Conservation (phyloP, 208 protist species). For the Phytomonas sp. region DNA sequence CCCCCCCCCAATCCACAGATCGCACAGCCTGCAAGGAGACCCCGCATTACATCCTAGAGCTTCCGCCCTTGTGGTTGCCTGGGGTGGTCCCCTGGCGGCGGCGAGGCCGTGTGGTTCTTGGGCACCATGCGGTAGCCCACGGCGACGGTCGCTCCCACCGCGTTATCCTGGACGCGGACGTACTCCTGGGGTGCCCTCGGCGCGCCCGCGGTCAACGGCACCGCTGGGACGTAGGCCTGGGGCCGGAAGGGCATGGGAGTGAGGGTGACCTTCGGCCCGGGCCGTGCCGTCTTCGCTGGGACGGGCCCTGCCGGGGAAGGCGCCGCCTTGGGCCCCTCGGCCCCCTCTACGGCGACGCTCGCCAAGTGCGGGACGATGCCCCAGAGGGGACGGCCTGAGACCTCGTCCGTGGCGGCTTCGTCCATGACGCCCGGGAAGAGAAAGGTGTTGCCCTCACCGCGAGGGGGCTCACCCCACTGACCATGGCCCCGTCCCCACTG, state of each 20-base stretch:
- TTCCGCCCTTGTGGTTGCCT: neutral
- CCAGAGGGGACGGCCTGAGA: slow-evolving; percentile 3
- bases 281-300: slow-evolving; percentile 9
- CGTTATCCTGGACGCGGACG: slow-evolving; percentile 71
- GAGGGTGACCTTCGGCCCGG: slow-evolving; percentile 18
- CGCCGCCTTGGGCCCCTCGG: slow-evolving; percentile 25
- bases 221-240: slow-evolving; percentile 44
- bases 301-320: neutral
- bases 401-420: slow-evolving; percentile 29
- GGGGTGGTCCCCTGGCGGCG: neutral
- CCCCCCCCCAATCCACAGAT: no score
- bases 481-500: slow-evolving; percentile 91
- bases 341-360: slow-evolving; percentile 10
- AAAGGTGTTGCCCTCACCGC: slow-evolving; percentile 66
- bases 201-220: slow-evolving; percentile 18
- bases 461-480: slow-evolving; percentile 97
- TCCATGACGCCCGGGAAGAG: slow-evolving; percentile 83
- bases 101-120: slow-evolving; percentile 18
- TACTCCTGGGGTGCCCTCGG: slow-evolving; percentile 54
- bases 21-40: no score
- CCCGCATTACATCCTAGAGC: neutral
- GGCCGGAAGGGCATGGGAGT: slow-evolving; percentile 65
- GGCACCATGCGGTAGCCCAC: slow-evolving; percentile 62
- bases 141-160: slow-evolving; percentile 42
- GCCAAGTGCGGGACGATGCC: slow-evolving; percentile 16